Base-by-base conservation (phyloP, 805 yeast species). In the Torulaspora microellipsoides region DNA sequence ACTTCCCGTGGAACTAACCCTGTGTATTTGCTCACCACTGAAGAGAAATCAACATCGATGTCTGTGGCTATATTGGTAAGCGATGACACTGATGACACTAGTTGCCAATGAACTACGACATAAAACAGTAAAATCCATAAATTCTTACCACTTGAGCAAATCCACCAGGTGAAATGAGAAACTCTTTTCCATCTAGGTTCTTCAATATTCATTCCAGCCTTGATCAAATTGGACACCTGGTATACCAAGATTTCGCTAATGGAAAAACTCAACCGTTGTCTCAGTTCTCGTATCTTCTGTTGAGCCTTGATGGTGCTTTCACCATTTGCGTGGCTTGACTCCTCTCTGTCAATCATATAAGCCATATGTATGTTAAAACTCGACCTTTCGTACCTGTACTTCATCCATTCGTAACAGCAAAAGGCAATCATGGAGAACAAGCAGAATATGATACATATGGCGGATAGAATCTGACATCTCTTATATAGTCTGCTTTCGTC, bases 51-150 rank as follows among this genome's bases (percentile, higher is more conserved):
- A 31, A 27, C 15, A 34, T 20, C 25, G 13, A 20, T 20, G 25
- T 20, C 25, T 20, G 25, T 20, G 25, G 25, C 8, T 6, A 20
- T 7, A 7, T 20, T 4, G 25, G 25, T 8, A 20, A 20, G 25
- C 15, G 15, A 29, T 14, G 40, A 20, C 27, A 42, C n/a, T 23
- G 46, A 39, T 10, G 30, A 5, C 15, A 37, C 30, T 8, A 47
- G 29, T 20, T 47, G 51, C 43, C 43, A 49, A 30, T 49, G 48
- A 23, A 53, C 15, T 10, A 48, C 10, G n/a, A 42, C 34, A 32
- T 39, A 38, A 8, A 48, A 27, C 3, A 47, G 11, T 8, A 53
- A 40, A 15, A 45, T 14, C 46, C 47, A 46, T 11, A 53, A 35
- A 14, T 42, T 34, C 32, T 33, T 38, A 0, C 53, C 51, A 17